Evolutionary conservation across 805 yeast genomes (phyloP).

Genomic region (Suhomyces xylopsoci): DNA sequence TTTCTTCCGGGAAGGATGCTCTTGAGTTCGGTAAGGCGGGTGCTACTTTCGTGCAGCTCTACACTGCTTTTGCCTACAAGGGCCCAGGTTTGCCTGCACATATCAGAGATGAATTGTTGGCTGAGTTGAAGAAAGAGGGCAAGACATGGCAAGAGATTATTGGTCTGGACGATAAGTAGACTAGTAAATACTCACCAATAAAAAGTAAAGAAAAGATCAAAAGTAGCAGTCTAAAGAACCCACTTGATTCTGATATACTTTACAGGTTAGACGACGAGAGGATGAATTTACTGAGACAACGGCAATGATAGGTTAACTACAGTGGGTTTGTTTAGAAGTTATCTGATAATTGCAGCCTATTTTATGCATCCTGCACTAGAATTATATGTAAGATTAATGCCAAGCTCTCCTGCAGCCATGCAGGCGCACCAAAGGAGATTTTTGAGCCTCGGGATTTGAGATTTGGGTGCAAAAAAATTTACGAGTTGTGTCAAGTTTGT

Average conservation of each 20-base stretch:
- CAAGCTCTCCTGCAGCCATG: not conserved
- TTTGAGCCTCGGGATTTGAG: not conserved
- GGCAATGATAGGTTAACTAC: too few species aligned
- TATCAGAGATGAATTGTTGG: conserved; percentile 39
- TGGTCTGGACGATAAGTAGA: conserved; percentile 46
- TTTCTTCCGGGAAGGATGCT: conserved; percentile 82
- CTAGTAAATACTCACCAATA: too few species aligned
- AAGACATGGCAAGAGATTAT: conserved; percentile 81
- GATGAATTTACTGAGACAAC: too few species aligned
- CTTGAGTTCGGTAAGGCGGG: conserved; percentile 91
- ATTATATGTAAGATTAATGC: not conserved
- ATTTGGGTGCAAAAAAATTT: not conserved
- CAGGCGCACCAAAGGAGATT: not conserved
- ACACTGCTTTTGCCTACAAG: conserved; percentile 87
- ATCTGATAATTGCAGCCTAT: not conserved
- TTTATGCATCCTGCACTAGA: not conserved
- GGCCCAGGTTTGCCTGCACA: conserved; percentile 78
- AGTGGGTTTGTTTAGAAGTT: too few species aligned
- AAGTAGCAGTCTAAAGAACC: too few species aligned
- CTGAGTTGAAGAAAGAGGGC: conserved; percentile 63
- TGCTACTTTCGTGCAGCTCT: conserved; percentile 82
- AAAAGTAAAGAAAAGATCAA: too few species aligned
- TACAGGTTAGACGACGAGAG: not conserved
- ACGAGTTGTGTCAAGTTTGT: not conserved
- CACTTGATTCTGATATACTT: not conserved